These are phyloP conservation scores for Platanthera zijinensis DNA, from an alignment of 106 monocot genomes.

Conservation along the genomic window DNA sequence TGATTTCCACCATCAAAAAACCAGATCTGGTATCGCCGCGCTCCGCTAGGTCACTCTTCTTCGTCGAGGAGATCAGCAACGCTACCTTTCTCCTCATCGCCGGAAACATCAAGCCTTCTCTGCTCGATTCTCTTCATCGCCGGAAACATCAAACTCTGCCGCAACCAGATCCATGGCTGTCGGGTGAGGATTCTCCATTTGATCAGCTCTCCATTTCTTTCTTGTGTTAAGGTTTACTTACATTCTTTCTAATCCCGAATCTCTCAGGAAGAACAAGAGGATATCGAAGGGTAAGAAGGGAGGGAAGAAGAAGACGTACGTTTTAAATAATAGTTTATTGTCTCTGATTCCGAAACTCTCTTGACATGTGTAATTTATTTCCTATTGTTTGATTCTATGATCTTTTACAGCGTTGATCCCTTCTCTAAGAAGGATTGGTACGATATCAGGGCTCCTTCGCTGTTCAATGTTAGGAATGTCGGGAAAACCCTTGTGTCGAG, in stretches of 20 bases:
- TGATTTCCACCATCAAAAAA: too few relatives aligned
- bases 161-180: conserved; percentile 10
- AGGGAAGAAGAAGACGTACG: conserved; percentile 92
- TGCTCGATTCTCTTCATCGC: too few relatives aligned
- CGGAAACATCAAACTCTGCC: too few relatives aligned
- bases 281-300: conserved; percentile 98
- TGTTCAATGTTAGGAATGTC: conserved; percentile 58
- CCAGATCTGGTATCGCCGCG: too few relatives aligned
- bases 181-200: conserved; percentile 10
- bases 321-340: neutral
- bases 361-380: neutral
- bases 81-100: too few relatives aligned
- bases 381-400: neutral
- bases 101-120: too few relatives aligned
- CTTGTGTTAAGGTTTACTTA: neutral
- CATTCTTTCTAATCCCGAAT: neutral
- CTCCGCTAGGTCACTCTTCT: too few relatives aligned
- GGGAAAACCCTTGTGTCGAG: conserved; percentile 93
- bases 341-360: neutral
- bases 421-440: conserved; percentile 98
- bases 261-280: conserved; percentile 81
- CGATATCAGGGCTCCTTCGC: conserved; percentile 86
- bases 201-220: neutral
- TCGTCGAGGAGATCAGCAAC: too few relatives aligned
- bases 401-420: conserved; percentile 66